Base-by-base conservation (phyloP, 805 yeast species). In the Blastobotrys muscicola region DNA sequence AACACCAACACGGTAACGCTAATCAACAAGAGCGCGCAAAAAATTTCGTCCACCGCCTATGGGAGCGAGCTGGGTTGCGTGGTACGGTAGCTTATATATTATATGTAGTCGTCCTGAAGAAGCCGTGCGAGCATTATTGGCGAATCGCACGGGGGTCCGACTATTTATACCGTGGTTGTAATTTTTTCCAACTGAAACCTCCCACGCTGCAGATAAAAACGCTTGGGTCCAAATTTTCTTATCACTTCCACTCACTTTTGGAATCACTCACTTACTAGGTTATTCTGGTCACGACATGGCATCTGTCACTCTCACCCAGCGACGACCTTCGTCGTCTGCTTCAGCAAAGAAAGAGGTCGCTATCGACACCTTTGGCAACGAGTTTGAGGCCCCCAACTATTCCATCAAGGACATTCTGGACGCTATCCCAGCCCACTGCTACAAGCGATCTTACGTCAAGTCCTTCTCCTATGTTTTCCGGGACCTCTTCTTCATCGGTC, bases 341-440 rank as follows among this genome's bases (percentile, higher is more conserved):
- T 8, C 36, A 4, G 31, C 39, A 31, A 32, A 36, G 42, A 43
- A 45, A 40, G 31, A 29, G 29, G 16, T 42, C 33, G 52, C 53
- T 15, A 59, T 71, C 41, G 81, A 78, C 57, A 76, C 84, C 16
- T 59, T 64, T 51, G 92, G 92, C 15, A 70, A 79, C 48, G 75
- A 69, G 49, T 84, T 81, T 61, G 73, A 72, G 45, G 90, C 75
- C 6, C 94, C 94, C 15, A 84, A 80, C 57, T 82, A 64, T 66
- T 65, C 86, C 50, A 82, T 84, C 62, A 82, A 82, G 71, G 85
- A 82, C 44, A 75, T 84, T 46, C 66, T 85, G 47, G 68, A 69
- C 41, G 82, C 79, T 34, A 85, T 84, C 56, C 94, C 94, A 36
- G 61, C 73, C 38, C 77, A 78, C 56, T 82, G 90, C 61, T 85